A percentile compares a stretch with the other conserved stretches of the same genome.
These are phyloP conservation scores for Backusella morwellensis DNA, from an alignment of 192 early-diverging fungal genomes.

Conservation along the genomic window DNA sequence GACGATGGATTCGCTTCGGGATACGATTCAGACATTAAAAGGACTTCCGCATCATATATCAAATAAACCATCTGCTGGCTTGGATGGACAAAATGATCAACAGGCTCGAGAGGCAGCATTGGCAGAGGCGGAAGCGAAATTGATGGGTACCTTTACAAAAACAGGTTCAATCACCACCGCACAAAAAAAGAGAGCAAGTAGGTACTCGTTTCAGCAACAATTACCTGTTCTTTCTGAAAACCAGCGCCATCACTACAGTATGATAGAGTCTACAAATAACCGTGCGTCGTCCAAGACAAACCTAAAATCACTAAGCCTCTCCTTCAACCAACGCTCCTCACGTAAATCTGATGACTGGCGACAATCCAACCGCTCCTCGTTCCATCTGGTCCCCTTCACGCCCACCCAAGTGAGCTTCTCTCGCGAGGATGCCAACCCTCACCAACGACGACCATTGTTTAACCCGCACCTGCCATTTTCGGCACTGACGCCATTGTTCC, in stretches of 20 bases:
- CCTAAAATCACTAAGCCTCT: neutral
- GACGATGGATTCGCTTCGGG: conserved; percentile 47
- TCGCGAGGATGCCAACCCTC: conserved; percentile 44
- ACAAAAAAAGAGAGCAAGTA: conserved; percentile 5
- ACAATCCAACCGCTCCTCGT: conserved; percentile 25
- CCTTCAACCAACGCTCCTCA: conserved; percentile 28
- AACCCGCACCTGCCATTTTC: conserved; percentile 55
- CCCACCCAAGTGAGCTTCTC: conserved; percentile 46
- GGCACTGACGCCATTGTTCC: conserved; percentile 47
- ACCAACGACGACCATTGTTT: conserved; percentile 53
- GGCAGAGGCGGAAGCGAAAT: conserved; percentile 40
- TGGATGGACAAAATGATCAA: neutral
- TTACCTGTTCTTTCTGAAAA: conserved; percentile 11
- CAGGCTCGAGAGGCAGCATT: conserved; percentile 33
- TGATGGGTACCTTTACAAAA: conserved; percentile 37
- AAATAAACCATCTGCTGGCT: neutral
- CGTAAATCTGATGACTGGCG: conserved; percentile 46
- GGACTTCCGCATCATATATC: conserved; percentile 35
- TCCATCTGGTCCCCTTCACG: conserved; percentile 38
- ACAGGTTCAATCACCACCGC: neutral
- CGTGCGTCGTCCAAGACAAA: neutral
- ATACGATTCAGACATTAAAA: conserved; percentile 53
- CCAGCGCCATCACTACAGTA: neutral
- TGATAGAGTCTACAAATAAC: neutral
- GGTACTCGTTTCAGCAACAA: conserved; percentile 7